phyloP scores from a whole-genome alignment of 371 early-diverging fungal genomes.

The Rhizopus delemar region DNA sequence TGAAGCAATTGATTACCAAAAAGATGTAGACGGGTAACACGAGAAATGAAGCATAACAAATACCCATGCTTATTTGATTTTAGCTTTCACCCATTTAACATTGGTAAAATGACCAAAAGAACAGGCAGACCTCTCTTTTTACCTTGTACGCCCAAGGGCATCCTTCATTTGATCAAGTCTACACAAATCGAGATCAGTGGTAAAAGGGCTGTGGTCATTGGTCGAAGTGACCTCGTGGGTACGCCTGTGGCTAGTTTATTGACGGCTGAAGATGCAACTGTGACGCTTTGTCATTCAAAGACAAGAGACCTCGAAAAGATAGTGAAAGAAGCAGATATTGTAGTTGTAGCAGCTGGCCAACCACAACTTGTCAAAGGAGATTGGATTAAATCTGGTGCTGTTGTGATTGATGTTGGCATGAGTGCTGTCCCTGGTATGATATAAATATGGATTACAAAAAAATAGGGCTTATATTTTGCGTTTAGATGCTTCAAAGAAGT shows the following conservation, averaged over 20 bases:
- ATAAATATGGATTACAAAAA: neutral
- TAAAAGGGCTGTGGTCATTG: constrained; percentile 85
- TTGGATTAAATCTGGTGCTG: constrained; percentile 90
- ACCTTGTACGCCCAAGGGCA: constrained; percentile 94
- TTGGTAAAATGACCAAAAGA: constrained; percentile 86
- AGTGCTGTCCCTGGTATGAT: constrained; percentile 72
- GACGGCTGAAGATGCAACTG: constrained; percentile 80
- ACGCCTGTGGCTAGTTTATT: constrained; percentile 84
- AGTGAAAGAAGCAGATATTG: constrained; percentile 81
- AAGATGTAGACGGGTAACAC: constrained; percentile 93
- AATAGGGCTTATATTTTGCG: neutral
- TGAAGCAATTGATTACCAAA: constrained; percentile 80
- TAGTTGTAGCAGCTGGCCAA: constrained; percentile 88
- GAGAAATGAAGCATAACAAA: neutral
- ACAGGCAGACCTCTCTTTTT: constrained; percentile 76
- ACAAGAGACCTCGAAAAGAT: constrained; percentile 73
- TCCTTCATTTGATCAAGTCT: constrained; percentile 78
- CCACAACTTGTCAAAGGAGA: constrained; percentile 79
- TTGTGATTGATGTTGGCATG: constrained; percentile 95
- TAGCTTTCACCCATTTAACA: constrained; percentile 87
- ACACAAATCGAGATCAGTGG: constrained; percentile 35
- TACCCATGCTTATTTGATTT: neutral
- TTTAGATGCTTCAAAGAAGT: constrained; percentile 79
- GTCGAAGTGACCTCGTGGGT: constrained; percentile 94
- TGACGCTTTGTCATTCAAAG: constrained; percentile 88